These are phyloP conservation scores for Ceratocystis destructans DNA, from an alignment of 2,329 filamentous ascomycete genomes.

Conservation along the genomic window DNA sequence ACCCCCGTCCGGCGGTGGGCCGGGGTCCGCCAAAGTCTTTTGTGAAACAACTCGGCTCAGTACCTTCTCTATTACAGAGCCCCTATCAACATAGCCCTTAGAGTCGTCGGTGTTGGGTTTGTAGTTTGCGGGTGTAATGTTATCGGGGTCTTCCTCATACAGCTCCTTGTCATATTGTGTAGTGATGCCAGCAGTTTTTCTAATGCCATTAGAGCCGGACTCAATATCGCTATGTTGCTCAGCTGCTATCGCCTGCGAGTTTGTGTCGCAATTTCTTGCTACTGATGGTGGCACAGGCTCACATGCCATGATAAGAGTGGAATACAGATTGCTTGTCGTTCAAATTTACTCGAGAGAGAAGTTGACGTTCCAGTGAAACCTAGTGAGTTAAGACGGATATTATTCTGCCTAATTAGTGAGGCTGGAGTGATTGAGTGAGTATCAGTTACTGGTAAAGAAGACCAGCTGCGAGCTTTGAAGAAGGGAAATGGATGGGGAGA, in stretches of 20 bases:
- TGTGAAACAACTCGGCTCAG: conserved; percentile 14
- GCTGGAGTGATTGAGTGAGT: neutral
- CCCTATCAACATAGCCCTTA: neutral
- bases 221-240: neutral
- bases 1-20: conserved; percentile 40
- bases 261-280: neutral
- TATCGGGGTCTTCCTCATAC: neutral
- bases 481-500: neutral
- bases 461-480: neutral
- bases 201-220: conserved; percentile 3
- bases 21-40: conserved; percentile 27
- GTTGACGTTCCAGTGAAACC: too few relatives aligned
- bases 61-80: conserved; percentile 11
- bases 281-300: neutral
- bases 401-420: neutral
- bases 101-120: neutral
- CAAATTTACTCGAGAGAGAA: neutral
- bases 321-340: neutral
- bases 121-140: neutral
- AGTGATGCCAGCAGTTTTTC: neutral
- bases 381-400: neutral
- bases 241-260: neutral
- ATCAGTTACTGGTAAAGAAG: neutral
- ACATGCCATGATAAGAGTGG: neutral
- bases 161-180: conserved; percentile 1